phyloP scores from a whole-genome alignment of 805 yeast species.

The Metschnikowia cerradonensis region DNA sequence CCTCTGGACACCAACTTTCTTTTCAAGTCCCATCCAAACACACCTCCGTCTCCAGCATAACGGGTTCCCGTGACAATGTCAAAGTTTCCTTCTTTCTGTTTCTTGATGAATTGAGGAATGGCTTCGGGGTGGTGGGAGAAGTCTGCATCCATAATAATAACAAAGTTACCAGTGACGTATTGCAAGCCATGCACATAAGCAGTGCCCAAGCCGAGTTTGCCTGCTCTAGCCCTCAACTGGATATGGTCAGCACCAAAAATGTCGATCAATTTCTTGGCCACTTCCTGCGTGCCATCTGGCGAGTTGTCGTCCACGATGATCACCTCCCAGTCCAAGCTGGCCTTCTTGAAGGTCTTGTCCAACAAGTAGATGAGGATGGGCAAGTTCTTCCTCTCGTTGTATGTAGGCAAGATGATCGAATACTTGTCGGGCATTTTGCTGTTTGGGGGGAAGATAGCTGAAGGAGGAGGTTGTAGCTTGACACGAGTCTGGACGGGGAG shows the following conservation, averaged over 20 bases:
- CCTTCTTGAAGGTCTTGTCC: slow-evolving; percentile 59
- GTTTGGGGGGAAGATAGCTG: neutral
- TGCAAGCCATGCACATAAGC: slow-evolving; percentile 77
- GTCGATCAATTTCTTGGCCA: slow-evolving; percentile 56
- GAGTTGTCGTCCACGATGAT: slow-evolving; percentile 75
- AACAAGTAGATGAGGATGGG: slow-evolving; percentile 69
- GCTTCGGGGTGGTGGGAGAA: slow-evolving; percentile 80
- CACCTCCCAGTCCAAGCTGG: slow-evolving; percentile 67
- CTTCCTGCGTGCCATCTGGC: slow-evolving; percentile 78
- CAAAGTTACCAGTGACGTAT: slow-evolving; percentile 67
- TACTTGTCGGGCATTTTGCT: slow-evolving; percentile 44
- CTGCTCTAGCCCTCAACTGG: slow-evolving; percentile 66
- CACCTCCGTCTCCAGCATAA: slow-evolving; percentile 79
- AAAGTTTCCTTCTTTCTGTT: slow-evolving; percentile 49
- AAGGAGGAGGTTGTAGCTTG: neutral
- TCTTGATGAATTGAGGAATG: slow-evolving; percentile 67
- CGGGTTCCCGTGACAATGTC: slow-evolving; percentile 62
- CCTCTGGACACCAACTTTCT: slow-evolving; percentile 75
- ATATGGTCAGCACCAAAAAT: slow-evolving; percentile 59
- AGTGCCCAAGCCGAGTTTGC: slow-evolving; percentile 75
- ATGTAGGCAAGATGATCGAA: slow-evolving; percentile 73
- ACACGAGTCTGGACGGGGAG: neutral
- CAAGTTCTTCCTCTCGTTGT: slow-evolving; percentile 60
- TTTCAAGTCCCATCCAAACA: slow-evolving; percentile 80
- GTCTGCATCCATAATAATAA: slow-evolving; percentile 81